Evolutionary conservation across 345 rosid genomes (phyloP).

Genomic region (Toxicodendron radicans): DNA sequence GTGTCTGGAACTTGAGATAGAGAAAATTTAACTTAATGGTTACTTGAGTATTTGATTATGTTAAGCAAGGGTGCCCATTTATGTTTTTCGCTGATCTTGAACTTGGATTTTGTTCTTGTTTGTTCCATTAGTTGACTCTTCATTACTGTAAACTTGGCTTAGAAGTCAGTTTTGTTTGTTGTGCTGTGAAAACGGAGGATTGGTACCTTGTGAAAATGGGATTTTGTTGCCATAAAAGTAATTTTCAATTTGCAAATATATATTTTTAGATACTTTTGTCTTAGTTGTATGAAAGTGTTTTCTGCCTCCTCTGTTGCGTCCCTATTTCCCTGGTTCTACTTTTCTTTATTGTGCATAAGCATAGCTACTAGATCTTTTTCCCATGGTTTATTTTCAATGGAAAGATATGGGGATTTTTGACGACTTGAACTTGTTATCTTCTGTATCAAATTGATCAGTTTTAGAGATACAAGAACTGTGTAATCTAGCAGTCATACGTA

Average conservation of each 20-base stretch:
- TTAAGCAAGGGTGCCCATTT: neutral
- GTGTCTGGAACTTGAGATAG: neutral
- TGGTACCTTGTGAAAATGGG: neutral
- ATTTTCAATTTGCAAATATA: neutral
- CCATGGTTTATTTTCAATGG: neutral
- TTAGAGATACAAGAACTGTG: neutral
- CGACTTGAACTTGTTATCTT: neutral
- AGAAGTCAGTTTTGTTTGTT: neutral
- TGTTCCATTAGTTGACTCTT: neutral
- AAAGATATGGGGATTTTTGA: neutral
- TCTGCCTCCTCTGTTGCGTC: neutral
- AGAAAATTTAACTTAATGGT: neutral
- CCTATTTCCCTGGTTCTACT: neutral
- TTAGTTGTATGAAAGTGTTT: neutral
- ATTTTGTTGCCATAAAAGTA: neutral
- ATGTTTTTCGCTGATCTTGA: neutral
- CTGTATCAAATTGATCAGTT: conserved; percentile 2
- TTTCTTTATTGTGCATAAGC: neutral
- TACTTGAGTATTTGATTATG: neutral
- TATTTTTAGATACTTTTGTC: neutral
- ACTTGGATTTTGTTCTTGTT: neutral
- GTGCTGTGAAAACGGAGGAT: neutral
- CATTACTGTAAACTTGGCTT: neutral
- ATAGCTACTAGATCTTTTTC: neutral
- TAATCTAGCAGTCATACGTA: neutral